A percentile compares a stretch with the other conserved stretches of the same genome.
These are phyloP conservation scores for Debaryomyces hansenii DNA, from an alignment of 805 yeast genomes.

Conservation along the genomic window DNA sequence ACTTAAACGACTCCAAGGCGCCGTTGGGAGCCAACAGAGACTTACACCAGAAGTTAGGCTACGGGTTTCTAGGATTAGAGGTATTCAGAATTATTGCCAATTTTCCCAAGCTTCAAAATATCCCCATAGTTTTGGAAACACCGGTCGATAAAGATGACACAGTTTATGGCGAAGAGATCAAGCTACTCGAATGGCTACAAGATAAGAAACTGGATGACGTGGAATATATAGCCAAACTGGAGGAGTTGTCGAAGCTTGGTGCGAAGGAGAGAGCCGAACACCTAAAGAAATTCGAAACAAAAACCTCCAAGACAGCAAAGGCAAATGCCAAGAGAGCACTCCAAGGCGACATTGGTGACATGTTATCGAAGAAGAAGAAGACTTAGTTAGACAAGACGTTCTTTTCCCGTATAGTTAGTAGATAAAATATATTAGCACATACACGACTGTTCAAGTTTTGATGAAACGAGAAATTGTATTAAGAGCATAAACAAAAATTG, in stretches of 20 bases:
- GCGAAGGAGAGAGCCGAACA: slow-evolving; percentile 70
- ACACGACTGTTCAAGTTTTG: slow-evolving; percentile 4
- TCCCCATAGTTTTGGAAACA: slow-evolving; percentile 87
- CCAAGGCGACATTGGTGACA: slow-evolving; percentile 3
- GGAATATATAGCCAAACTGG: slow-evolving; percentile 51
- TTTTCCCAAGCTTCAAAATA: slow-evolving; percentile 53
- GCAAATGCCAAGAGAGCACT: slow-evolving; percentile 3
- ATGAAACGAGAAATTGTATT: neutral
- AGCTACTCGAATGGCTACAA: slow-evolving; percentile 76
- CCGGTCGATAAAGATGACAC: slow-evolving; percentile 70
- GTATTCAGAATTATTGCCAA: slow-evolving; percentile 79
- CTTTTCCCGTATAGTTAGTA: neutral
- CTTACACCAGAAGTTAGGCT: slow-evolving; percentile 85
- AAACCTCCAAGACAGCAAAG: slow-evolving; percentile 33
- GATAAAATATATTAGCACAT: neutral
- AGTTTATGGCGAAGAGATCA: slow-evolving; percentile 77
- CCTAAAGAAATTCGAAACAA: slow-evolving; percentile 60
- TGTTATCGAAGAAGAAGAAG: slow-evolving; percentile 10
- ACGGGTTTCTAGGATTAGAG: slow-evolving; percentile 87
- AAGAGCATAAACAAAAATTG: slow-evolving; percentile 1
- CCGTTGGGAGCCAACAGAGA: slow-evolving; percentile 90
- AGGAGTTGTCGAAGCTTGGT: slow-evolving; percentile 58
- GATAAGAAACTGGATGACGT: slow-evolving; percentile 54
- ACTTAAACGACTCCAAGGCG: slow-evolving; percentile 92
- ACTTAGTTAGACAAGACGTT: neutral